Percentiles rank a stretch among this genome's conserved stretches.
phyloP scores from a whole-genome alignment of 768 basidiomycete genomes.

The Tricholoma saponaceum region DNA sequence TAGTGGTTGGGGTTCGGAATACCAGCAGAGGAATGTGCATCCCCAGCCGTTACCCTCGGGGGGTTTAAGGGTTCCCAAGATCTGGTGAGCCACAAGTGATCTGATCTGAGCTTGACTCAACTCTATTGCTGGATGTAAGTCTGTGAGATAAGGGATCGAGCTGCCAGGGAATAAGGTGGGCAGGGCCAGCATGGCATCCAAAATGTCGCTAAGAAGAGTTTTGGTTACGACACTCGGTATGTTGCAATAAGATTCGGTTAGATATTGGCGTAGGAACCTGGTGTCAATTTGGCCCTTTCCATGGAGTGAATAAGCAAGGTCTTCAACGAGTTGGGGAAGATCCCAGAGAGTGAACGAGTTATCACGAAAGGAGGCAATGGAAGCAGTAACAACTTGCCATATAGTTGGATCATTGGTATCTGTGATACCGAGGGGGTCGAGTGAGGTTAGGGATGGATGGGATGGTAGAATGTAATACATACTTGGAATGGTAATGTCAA shows the following conservation, averaged over 20 bases:
- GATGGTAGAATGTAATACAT: constrained; percentile 22
- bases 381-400: constrained; percentile 23
- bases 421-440: constrained; percentile 27
- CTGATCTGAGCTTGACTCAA: constrained; percentile 19
- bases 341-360: constrained; percentile 10
- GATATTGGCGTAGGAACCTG: constrained; percentile 13
- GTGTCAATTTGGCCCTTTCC: constrained; percentile 23
- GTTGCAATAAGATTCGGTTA: constrained; percentile 14
- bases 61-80: constrained; percentile 24
- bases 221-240: constrained; percentile 2
- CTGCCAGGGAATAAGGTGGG: constrained; percentile 23
- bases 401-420: constrained; percentile 20
- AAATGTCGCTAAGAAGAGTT: constrained; percentile 17
- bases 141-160: constrained; percentile 17
- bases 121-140: constrained; percentile 9
- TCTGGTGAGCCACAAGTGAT: constrained; percentile 26
- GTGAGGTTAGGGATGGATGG: constrained; percentile 16
- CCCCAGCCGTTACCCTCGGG: constrained; percentile 26
- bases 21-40: constrained; percentile 29
- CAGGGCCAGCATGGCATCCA: constrained; percentile 22
- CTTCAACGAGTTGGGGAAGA: constrained; percentile 24
- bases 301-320: constrained; percentile 29
- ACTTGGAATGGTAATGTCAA: no score
- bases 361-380: constrained; percentile 13
- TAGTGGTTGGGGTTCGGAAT: constrained; percentile 23